Evolutionary conservation across 805 yeast genomes (phyloP).

Genomic region (Ogataea neopini): DNA sequence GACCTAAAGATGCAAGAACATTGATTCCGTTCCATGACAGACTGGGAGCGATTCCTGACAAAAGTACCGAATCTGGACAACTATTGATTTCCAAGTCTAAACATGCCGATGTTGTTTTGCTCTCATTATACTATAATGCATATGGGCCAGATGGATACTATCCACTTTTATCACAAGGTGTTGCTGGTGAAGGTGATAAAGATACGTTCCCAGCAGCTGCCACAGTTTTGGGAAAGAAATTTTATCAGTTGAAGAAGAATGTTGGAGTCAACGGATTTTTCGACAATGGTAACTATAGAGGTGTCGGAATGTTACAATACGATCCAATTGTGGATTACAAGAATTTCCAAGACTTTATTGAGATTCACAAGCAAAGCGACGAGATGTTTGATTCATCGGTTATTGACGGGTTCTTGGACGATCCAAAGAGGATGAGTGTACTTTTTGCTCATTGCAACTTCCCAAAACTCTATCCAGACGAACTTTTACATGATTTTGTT

Average conservation of each 20-base stretch:
- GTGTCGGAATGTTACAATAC: conserved; percentile 51
- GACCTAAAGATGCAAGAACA: conserved; percentile 19
- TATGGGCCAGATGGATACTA: conserved; percentile 62
- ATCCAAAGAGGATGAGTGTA: conserved; percentile 17
- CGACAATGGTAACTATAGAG: conserved; percentile 37
- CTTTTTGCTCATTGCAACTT: conserved; percentile 44
- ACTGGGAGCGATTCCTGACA: conserved; percentile 59
- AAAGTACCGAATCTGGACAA: conserved; percentile 68
- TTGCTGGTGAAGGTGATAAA: conserved; percentile 80
- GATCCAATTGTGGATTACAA: conserved; percentile 44
- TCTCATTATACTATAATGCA: conserved; percentile 59
- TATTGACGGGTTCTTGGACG: conserved; percentile 24
- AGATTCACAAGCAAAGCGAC: conserved; percentile 20
- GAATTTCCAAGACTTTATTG: conserved; percentile 22
- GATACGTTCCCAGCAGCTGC: conserved; percentile 78
- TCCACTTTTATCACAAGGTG: conserved; percentile 57
- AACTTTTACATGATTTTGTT: conserved; percentile 31
- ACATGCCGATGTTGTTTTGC: conserved; percentile 54
- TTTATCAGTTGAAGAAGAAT: conserved; percentile 55
- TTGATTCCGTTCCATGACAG: conserved; percentile 57
- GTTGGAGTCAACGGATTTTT: conserved; percentile 49
- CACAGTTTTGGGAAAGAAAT: conserved; percentile 45
- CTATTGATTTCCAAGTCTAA: conserved; percentile 54
- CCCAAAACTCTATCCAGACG: conserved; percentile 51
- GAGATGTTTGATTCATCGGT: conserved; percentile 17